Conservation (phyloP, 192 early-diverging fungal genomes). For the Funneliformis mosseae region DNA sequence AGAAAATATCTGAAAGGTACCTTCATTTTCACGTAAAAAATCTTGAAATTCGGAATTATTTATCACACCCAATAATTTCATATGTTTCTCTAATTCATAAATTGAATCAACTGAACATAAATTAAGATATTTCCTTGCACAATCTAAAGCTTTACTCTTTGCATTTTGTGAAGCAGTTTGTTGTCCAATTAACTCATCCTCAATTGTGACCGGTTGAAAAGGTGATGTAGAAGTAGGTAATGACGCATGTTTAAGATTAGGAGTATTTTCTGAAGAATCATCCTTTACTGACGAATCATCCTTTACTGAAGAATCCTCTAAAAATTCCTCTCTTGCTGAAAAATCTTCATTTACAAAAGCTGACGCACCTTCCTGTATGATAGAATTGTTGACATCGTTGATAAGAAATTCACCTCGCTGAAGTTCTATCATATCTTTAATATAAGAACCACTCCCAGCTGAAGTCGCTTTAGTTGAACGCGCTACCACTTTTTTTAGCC, state of each 20-base stretch:
- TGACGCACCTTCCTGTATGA: not conserved
- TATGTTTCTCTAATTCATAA: slow-evolving; percentile 5
- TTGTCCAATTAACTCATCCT: not conserved
- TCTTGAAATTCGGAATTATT: not conserved
- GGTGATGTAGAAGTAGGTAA: not conserved
- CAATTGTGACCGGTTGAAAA: not conserved
- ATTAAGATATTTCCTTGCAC: slow-evolving; percentile 7
- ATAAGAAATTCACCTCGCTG: not conserved
- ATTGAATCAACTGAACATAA: not conserved
- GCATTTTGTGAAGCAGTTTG: not conserved
- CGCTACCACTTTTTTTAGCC: not conserved
- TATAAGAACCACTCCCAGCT: not conserved
- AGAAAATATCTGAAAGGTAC: not conserved
- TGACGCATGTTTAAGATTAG: not conserved
- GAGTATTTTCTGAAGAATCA: not conserved
- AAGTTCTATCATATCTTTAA: not conserved
- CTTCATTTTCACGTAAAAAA: not conserved
- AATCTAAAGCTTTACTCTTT: not conserved
- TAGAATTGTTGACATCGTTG: not conserved
- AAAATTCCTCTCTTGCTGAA: too few species aligned
- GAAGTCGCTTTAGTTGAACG: not conserved
- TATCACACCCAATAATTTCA: not conserved
- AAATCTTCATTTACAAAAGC: too few species aligned
- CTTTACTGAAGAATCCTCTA: too few species aligned
- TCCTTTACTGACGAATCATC: not conserved